These are phyloP conservation scores for Teratosphaeria pseudoeucalypti DNA, from an alignment of 2,329 filamentous ascomycete species.

Conservation along the genomic window DNA sequence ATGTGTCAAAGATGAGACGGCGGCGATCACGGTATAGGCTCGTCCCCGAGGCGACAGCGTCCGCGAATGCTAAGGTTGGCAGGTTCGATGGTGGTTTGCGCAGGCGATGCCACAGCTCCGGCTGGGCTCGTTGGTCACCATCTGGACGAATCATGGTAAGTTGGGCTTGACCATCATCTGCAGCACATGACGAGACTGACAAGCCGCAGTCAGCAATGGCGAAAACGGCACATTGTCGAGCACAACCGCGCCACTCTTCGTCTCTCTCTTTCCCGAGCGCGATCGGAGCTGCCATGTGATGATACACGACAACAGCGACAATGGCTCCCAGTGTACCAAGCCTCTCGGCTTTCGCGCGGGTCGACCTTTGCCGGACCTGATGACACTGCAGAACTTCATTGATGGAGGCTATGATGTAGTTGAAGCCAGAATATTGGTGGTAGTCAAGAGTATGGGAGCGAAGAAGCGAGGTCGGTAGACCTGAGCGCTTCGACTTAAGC, in stretches of 20 bases:
- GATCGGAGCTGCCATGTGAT: slow-evolving; percentile 45
- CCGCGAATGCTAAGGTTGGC: not conserved
- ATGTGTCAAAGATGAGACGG: slow-evolving; percentile 47
- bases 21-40: slow-evolving; percentile 40
- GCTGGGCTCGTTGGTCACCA: slow-evolving; percentile 44
- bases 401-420: slow-evolving; percentile 44
- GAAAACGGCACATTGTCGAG: slow-evolving; percentile 32
- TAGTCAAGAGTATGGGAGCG: slow-evolving; percentile 47
- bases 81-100: slow-evolving; percentile 45
- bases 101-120: slow-evolving; percentile 29
- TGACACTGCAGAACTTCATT: slow-evolving; percentile 47
- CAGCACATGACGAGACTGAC: not conserved
- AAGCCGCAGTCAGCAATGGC: slow-evolving; percentile 33
- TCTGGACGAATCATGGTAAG: slow-evolving; percentile 45
- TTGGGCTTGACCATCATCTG: not conserved
- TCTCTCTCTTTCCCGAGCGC: slow-evolving; percentile 49
- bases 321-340: slow-evolving; percentile 33
- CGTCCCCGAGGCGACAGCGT: not conserved
- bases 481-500: not conserved
- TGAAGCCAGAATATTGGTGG: slow-evolving; percentile 44
- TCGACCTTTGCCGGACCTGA: slow-evolving; percentile 36
- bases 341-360: slow-evolving; percentile 36
- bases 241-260: slow-evolving; percentile 39
- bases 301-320: slow-evolving; percentile 40
- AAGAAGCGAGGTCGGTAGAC: slow-evolving; percentile 28